A percentile compares a stretch with the other conserved stretches of the same genome.
phyloP scores from a whole-genome alignment of 306 rosid species.

The Sophora flavescens region DNA sequence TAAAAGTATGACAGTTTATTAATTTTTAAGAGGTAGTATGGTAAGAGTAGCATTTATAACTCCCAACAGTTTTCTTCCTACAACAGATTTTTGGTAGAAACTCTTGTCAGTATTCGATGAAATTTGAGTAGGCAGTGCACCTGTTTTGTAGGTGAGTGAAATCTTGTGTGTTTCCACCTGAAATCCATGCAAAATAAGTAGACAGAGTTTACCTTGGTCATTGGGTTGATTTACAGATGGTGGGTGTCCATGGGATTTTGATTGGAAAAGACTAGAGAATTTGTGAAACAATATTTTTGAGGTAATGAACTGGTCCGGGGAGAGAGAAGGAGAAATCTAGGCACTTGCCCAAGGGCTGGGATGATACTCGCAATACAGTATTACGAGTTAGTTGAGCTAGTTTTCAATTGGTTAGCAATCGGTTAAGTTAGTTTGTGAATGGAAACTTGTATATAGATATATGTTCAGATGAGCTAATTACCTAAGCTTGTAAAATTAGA shows the following conservation, averaged over 20 bases:
- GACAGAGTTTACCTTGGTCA: not conserved
- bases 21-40: too few species aligned
- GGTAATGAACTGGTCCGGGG: not conserved
- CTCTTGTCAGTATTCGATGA: not conserved
- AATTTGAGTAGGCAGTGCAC: not conserved
- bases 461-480: too few species aligned
- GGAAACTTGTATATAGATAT: too few species aligned
- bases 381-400: too few species aligned
- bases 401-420: too few species aligned
- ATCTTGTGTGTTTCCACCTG: not conserved
- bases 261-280: not conserved
- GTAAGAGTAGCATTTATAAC: too few species aligned
- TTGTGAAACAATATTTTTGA: not conserved
- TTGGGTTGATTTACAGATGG: not conserved
- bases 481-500: too few species aligned
- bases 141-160: not conserved
- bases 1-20: too few species aligned
- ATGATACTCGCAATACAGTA: too few species aligned
- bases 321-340: not conserved
- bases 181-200: not conserved
- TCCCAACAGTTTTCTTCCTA: not conserved
- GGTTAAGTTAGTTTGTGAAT: too few species aligned
- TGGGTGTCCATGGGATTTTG: not conserved
- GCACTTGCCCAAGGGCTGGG: too few species aligned
- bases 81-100: not conserved